Conservation (phyloP, 2,329 filamentous ascomycete species). For the Colletotrichum sublineola region DNA sequence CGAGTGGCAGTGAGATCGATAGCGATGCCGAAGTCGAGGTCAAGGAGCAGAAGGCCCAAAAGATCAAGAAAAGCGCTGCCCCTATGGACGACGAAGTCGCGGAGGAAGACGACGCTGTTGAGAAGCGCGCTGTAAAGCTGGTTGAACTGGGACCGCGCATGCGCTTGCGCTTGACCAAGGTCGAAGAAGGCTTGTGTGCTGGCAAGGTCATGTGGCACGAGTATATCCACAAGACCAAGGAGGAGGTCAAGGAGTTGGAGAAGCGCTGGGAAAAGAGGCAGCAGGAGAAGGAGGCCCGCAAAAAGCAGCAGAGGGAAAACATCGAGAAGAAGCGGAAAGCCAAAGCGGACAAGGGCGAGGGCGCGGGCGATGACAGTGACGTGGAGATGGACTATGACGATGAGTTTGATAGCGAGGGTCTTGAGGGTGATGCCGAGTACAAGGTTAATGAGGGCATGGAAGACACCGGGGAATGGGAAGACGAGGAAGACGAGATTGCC, state of each 20-base stretch:
- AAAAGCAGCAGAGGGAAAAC: conserved; percentile 88
- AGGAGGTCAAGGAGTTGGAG: conserved; percentile 84
- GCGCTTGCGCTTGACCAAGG: conserved; percentile 90
- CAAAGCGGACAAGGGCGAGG: conserved; percentile 53
- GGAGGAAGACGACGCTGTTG: conserved; percentile 70
- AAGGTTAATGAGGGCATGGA: conserved; percentile 64
- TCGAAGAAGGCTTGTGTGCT: conserved; percentile 91
- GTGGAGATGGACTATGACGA: conserved; percentile 61
- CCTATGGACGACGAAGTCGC: conserved; percentile 60
- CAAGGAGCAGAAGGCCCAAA: conserved; percentile 72
- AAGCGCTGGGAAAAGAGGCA: conserved; percentile 83
- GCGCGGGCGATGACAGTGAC: conserved; percentile 53
- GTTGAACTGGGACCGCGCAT: conserved; percentile 93
- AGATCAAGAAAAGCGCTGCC: conserved; percentile 66
- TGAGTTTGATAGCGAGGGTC: conserved; percentile 65
- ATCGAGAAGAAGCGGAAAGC: conserved; percentile 84
- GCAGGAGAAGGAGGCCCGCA: conserved; percentile 85
- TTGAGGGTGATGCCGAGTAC: conserved; percentile 64
- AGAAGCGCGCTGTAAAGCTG: conserved; percentile 90
- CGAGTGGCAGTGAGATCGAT: conserved; percentile 90
- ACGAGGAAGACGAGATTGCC: conserved; percentile 60
- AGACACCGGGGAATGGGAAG: conserved; percentile 65
- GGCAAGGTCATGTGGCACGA: conserved; percentile 99
- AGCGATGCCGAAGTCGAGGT: conserved; percentile 97
- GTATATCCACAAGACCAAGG: conserved; percentile 85